These are phyloP conservation scores for Backusella tuberculispora DNA, from an alignment of 192 early-diverging fungal genomes.

Conservation along the genomic window DNA sequence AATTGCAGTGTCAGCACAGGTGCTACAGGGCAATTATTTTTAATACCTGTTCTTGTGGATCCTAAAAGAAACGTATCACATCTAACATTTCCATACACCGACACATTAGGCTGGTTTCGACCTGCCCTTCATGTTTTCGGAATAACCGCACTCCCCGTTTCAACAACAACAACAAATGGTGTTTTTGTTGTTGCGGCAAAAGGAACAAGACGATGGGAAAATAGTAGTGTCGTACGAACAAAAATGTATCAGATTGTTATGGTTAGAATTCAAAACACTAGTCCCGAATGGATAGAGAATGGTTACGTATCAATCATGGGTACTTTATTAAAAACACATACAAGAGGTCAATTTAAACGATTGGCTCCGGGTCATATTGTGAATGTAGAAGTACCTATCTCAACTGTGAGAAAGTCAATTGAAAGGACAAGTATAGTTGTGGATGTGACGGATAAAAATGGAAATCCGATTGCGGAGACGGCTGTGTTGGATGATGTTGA, in stretches of 20 bases:
- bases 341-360: neutral
- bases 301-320: neutral
- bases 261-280: constrained; percentile 19
- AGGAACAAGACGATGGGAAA: neutral
- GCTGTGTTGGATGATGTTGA: constrained; percentile 15
- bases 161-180: neutral
- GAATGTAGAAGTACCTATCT: neutral
- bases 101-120: neutral
- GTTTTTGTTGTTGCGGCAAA: constrained; percentile 3
- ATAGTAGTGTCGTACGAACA: neutral
- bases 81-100: constrained; percentile 14
- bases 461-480: neutral
- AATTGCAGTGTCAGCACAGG: neutral
- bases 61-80: constrained; percentile 24
- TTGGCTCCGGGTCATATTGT: constrained; percentile 14
- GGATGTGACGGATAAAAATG: neutral
- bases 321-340: constrained; percentile 3
- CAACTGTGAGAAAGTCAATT: neutral
- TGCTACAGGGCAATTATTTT: constrained; percentile 4
- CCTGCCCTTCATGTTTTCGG: constrained; percentile 29
- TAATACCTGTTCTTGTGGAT: constrained; percentile 16
- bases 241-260: constrained; percentile 11
- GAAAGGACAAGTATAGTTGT: neutral
- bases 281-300: constrained; percentile 4
- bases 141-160: neutral